Evolutionary conservation across 1,139 yeast species (phyloP).

Genomic region (Pichia inconspicua): DNA sequence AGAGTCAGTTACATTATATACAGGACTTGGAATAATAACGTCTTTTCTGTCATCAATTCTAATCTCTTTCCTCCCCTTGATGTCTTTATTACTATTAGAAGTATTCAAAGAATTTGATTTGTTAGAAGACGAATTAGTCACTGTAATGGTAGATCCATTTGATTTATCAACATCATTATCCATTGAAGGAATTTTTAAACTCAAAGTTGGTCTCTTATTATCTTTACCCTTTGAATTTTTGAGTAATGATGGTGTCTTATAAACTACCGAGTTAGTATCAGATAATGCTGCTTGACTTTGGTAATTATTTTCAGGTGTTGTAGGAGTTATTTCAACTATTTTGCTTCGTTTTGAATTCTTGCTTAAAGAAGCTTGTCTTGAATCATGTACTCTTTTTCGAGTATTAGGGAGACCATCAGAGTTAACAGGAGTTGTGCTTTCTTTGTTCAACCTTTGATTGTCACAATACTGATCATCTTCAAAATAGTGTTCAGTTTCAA

Average conservation of each 20-base stretch:
- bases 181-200: conserved; percentile 25
- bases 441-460: conserved; percentile 3
- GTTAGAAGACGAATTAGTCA: conserved; percentile 9
- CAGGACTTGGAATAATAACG: conserved; percentile 9
- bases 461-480: conserved; percentile 17
- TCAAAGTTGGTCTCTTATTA: conserved; percentile 24
- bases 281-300: background rate
- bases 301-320: conserved; percentile 7
- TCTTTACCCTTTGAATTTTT: conserved; percentile 9
- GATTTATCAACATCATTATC: conserved; percentile 11
- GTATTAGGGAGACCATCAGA: too few species aligned
- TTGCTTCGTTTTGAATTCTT: background rate
- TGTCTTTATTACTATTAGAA: background rate
- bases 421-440: too few species aligned
- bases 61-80: background rate
- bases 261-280: conserved; percentile 9
- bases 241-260: conserved; percentile 1
- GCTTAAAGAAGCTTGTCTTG: background rate
- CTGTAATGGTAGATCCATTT: conserved; percentile 11
- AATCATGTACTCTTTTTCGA: background rate
- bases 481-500: conserved; percentile 20
- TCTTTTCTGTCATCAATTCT: background rate
- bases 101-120: conserved; percentile 3
- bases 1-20: conserved; percentile 3
- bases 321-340: background rate